Base-by-base conservation (phyloP, 805 yeast species). In the Candida odintsovae region DNA sequence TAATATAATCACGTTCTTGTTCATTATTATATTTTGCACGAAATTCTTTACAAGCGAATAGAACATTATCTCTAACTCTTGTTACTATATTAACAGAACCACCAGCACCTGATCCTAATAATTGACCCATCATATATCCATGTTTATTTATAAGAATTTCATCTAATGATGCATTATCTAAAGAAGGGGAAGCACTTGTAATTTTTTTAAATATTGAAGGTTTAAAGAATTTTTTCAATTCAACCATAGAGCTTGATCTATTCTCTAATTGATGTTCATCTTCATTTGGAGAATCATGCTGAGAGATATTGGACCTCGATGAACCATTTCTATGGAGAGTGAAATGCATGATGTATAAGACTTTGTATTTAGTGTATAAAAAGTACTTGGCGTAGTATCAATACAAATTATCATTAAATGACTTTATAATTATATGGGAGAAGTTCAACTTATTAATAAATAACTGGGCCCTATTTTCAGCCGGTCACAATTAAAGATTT, bases 101-200 rank as follows among this genome's bases (percentile, higher is more conserved):
- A 42, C 95, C 95, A 12, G 94, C 95, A 47, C 95, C 95, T 1
- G 89, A 80, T 16, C 95, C 95, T 41, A 86, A 64, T 48, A 82
- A 75, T 60, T 83, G 83, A 42, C 92, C 90, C 50, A 83, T 63
- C 53, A 78, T 82, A 20, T 45, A 35, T 46, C 92, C 88, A 61
- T 86, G 86, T 57, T 85, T 82, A 48, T 71, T 72, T 12, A 73
- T 72, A 41, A 79, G 61, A 0, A 75, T 70, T 13, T 82, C 77
- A 49, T 77, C 82, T 28, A 48, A 36, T 72, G 73, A 51, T 73
- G 79, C 52, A 48, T 49, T 13, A 19, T 36, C 39, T 12, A 44
- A 26, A 3, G 53, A 44, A 10, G 45, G 18, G 1, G 50, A 43
- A 1, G 50, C 38, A 20, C 22, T 19, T 3, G 23, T 3, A 41